Conservation (phyloP, 805 yeast genomes). For the Starmerella vaccinii region DNA sequence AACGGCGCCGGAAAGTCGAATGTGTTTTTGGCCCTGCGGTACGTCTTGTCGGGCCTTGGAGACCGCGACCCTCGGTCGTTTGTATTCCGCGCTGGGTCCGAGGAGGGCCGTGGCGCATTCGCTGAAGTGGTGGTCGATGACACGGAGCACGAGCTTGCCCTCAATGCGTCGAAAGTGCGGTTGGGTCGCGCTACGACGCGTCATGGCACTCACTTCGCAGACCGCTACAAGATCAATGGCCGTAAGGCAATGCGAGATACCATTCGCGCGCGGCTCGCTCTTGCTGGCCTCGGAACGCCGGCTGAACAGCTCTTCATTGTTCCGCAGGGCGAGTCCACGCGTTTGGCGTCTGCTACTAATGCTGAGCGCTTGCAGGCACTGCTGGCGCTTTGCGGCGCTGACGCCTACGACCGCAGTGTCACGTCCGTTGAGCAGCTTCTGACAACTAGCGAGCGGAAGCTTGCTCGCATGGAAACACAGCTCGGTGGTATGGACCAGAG, state of each 20-base stretch:
- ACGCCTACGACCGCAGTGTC: constrained; percentile 72
- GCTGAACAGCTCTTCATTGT: constrained; percentile 92
- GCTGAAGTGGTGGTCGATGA: constrained; percentile 87
- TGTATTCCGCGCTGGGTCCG: constrained; percentile 36
- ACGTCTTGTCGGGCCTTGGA: constrained; percentile 74
- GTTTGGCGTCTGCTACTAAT: constrained; percentile 82
- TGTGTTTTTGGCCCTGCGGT: constrained; percentile 88
- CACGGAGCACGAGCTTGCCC: constrained; percentile 61
- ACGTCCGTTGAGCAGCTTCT: constrained; percentile 66
- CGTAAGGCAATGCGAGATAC: constrained; percentile 71
- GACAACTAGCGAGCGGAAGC: constrained; percentile 62
- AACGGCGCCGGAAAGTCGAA: constrained; percentile 72
- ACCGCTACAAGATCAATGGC: constrained; percentile 71
- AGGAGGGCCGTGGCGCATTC: constrained; percentile 40
- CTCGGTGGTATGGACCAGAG: constrained; percentile 59
- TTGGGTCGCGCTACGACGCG: constrained; percentile 86
- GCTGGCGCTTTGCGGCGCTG: constrained; percentile 93
- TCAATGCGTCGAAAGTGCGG: constrained; percentile 55
- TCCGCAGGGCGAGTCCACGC: constrained; percentile 88
- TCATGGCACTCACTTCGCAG: constrained; percentile 40
- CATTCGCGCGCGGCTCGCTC: constrained; percentile 64
- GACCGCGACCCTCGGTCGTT: constrained; percentile 31
- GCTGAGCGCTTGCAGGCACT: constrained; percentile 64
- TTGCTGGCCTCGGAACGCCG: constrained; percentile 82
- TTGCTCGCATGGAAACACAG: constrained; percentile 61